phyloP scores from a whole-genome alignment of 495 filamentous ascomycete genomes.

The Rhypophila decipiens region DNA sequence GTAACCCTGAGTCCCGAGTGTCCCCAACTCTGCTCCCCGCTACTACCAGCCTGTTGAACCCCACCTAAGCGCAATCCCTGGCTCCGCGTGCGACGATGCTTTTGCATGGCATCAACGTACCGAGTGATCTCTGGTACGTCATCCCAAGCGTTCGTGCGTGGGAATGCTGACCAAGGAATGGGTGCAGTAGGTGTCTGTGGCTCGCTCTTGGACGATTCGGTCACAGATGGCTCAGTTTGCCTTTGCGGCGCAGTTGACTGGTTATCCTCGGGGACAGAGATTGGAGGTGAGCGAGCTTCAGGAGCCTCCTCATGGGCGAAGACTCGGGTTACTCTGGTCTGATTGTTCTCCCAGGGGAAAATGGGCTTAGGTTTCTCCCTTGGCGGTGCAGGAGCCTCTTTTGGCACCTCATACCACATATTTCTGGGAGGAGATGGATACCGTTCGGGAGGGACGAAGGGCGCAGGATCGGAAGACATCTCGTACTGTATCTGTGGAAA shows the following conservation, averaged over 20 bases:
- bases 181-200: slow-evolving; percentile 43
- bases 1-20: slow-evolving; percentile 60
- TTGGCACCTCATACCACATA: slow-evolving; percentile 77
- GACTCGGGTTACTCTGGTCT: slow-evolving; percentile 61
- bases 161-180: slow-evolving; percentile 58
- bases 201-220: slow-evolving; percentile 32
- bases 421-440: slow-evolving; percentile 79
- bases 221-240: slow-evolving; percentile 27
- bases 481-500: slow-evolving; percentile 65
- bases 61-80: slow-evolving; percentile 44
- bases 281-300: too few species aligned
- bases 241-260: slow-evolving; percentile 15
- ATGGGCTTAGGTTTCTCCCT: slow-evolving; percentile 55
- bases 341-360: slow-evolving; percentile 79
- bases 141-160: slow-evolving; percentile 78
- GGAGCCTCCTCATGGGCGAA: slow-evolving; percentile 51
- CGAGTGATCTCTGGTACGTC: slow-evolving; percentile 73
- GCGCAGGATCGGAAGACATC: slow-evolving; percentile 64
- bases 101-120: slow-evolving; percentile 67
- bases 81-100: slow-evolving; percentile 53
- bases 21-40: slow-evolving; percentile 20
- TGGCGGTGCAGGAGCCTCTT: slow-evolving; percentile 49
- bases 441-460: slow-evolving; percentile 65
- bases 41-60: neutral
- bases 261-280: slow-evolving; percentile 14